These are phyloP conservation scores for Zymoseptoria passerinii DNA, from an alignment of 2,329 filamentous ascomycete genomes.

Conservation along the genomic window DNA sequence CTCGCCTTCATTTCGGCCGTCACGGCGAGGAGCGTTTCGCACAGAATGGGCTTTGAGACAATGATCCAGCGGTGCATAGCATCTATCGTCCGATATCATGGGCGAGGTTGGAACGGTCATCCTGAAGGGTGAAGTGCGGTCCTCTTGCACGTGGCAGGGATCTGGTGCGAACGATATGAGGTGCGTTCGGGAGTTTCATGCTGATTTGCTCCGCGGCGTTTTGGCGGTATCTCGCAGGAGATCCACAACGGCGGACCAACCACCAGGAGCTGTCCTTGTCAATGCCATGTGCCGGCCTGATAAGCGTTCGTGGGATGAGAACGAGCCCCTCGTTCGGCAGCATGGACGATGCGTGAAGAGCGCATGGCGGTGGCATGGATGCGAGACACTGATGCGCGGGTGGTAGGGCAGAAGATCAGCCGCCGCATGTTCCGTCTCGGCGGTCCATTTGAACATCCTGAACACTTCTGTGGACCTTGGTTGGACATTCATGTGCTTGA, in stretches of 20 bases:
- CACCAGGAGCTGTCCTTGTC: not conserved
- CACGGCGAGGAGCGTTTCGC: not conserved
- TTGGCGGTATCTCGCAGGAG: not conserved
- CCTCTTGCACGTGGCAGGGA: not conserved
- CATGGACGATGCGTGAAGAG: not conserved
- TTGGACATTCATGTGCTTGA: not conserved
- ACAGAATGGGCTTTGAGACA: not conserved
- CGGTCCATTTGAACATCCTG: not conserved
- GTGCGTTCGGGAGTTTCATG: not conserved
- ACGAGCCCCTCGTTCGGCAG: not conserved
- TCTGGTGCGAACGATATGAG: not conserved
- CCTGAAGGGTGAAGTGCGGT: not conserved
- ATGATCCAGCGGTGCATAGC: not conserved
- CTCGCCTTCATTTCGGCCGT: not conserved
- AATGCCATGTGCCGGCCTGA: not conserved
- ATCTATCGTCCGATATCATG: not conserved
- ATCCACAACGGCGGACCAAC: not conserved
- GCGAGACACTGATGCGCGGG: not conserved
- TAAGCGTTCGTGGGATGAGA: not conserved
- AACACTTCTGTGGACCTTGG: not conserved
- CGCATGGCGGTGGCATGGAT: not conserved
- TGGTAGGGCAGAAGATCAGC: not conserved
- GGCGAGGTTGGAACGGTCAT: not conserved
- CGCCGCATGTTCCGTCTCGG: not conserved
- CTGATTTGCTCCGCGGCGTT: not conserved